Conservation (phyloP, 805 yeast genomes). For the Yamadazyma philogaea region DNA sequence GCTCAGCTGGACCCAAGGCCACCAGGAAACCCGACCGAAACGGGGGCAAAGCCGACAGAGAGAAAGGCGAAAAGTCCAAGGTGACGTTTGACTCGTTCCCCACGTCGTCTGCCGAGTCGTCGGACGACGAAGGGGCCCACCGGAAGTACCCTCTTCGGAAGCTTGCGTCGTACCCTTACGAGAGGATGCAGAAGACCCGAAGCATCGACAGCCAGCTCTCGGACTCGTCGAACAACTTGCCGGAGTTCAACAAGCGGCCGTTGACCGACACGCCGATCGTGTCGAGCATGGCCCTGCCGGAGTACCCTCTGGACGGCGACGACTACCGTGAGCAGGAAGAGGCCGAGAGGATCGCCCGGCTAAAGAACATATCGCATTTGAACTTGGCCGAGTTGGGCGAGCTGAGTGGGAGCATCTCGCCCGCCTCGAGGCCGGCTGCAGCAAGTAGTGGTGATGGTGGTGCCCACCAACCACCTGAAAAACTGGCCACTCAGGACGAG, state of each 20-base stretch:
- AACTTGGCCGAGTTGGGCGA: constrained; percentile 32
- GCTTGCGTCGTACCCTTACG: constrained; percentile 18
- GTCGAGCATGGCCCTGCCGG: constrained; percentile 56
- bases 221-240: constrained; percentile 26
- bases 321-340: constrained; percentile 18
- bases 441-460: too few relatives aligned
- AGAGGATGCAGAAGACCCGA: constrained; percentile 12
- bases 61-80: background rate
- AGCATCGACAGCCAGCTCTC: constrained; percentile 16
- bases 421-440: constrained; percentile 1
- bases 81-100: background rate
- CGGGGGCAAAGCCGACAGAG: background rate
- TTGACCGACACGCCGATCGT: constrained; percentile 71
- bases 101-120: background rate
- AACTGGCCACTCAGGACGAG: too few relatives aligned
- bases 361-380: constrained; percentile 38
- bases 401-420: constrained; percentile 19
- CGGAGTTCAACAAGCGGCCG: constrained; percentile 69
- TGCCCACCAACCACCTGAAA: too few relatives aligned
- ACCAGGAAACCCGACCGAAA: too few relatives aligned
- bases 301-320: constrained; percentile 22
- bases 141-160: constrained; percentile 7
- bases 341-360: constrained; percentile 15
- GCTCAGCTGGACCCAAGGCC: too few relatives aligned
- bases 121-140: background rate